Base-by-base conservation (phyloP, 805 yeast species). In the Sungouiozyma intestinalis region DNA sequence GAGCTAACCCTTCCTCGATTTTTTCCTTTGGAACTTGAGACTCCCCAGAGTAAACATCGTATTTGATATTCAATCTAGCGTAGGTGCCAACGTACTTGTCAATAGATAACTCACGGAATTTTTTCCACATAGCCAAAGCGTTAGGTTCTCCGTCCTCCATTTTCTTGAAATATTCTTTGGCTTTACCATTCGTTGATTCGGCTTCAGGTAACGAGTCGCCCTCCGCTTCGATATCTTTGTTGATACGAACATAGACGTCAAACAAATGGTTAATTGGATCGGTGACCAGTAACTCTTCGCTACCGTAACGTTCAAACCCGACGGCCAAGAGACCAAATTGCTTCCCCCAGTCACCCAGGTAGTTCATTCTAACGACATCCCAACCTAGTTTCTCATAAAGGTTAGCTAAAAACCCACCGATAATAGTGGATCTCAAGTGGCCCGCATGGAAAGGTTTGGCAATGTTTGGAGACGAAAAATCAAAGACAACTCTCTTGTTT, bases 371-470 rank as follows among this genome's bases (percentile, higher is more conserved):
- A 51, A 75, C 66, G 36, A 92, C 98, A 15, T 85, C 76, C 84
- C 90, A 90, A 36, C 97, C 97, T 44, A 80, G 71, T 53, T 77
- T 79, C 65, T 87, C 95, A 61, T 92, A 85, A 60, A 90, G 71
- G 65, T 88, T 90, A 33, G 95, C 67, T 39, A 90, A 64, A 67
- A 87, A 92, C 5, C 97, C 97, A 52, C 98, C 98, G 61, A 90
- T 90, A 59, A 90, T 90, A 37, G 98, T 90, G 34, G 95, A 84
- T 65, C 98, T 81, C 64, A 90, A 76, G 64, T 90, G 98, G 44
- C 98, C 98, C 42, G 98, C 98, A 62, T 90, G 98, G 81, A 90
- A 90, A 14, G 98, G 98, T 68, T 90, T 90, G 50, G 98, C 98
- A 58, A 90, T 88, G 66, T 90, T 90, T 50, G 98, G 98, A 32